Percentiles rank a stretch among this genome's conserved stretches.
phyloP scores from a whole-genome alignment of 1,139 yeast genomes.

The Diutina catenulata region DNA sequence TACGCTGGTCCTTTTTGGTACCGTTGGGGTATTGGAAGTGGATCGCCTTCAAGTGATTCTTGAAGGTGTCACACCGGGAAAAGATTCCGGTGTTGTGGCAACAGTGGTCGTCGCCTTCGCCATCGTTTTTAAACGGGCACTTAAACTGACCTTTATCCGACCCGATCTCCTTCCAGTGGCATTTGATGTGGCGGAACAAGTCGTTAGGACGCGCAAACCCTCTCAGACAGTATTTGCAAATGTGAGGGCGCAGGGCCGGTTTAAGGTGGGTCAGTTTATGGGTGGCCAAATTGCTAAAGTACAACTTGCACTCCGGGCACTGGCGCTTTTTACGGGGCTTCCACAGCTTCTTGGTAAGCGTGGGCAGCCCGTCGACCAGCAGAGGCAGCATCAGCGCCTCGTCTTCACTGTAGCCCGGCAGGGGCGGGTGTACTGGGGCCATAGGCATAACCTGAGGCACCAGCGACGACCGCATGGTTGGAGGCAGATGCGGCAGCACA shows the following conservation, averaged over 20 bases:
- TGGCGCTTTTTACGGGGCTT: conserved; percentile 66
- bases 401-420: conserved; percentile 6
- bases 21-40: conserved; percentile 87
- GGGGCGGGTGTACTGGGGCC: conserved; percentile 8
- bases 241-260: conserved; percentile 64
- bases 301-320: conserved; percentile 71
- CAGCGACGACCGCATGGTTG: background rate
- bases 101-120: conserved; percentile 21
- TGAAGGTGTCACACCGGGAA: conserved; percentile 82
- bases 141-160: conserved; percentile 35
- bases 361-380: conserved; percentile 6
- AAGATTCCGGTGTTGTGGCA: conserved; percentile 82
- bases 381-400: conserved; percentile 1
- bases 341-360: conserved; percentile 10
- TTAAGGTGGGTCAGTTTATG: conserved; percentile 75
- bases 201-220: conserved; percentile 89
- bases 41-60: conserved; percentile 80
- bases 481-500: conserved; percentile 1
- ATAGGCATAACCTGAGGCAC: conserved; percentile 2
- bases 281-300: conserved; percentile 72
- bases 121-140: conserved; percentile 28
- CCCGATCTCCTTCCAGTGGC: conserved; percentile 67
- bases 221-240: conserved; percentile 65
- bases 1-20: conserved; percentile 68
- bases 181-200: conserved; percentile 68